phyloP scores from a whole-genome alignment of 2,329 filamentous ascomycete genomes.

The Cadophora sp. region DNA sequence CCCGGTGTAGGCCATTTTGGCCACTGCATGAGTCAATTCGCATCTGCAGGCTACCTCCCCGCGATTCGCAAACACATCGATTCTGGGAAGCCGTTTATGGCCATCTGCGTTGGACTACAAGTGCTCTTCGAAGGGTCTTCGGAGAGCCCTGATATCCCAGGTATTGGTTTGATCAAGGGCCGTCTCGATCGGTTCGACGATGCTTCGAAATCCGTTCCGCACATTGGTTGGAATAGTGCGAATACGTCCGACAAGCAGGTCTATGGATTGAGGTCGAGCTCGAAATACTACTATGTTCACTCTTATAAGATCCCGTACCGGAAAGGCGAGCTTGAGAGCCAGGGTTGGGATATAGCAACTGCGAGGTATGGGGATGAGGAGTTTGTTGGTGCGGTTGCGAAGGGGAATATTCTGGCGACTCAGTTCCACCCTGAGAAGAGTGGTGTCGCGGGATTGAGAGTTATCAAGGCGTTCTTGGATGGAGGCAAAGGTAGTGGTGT shows the following conservation, averaged over 20 bases:
- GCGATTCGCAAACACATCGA: slow-evolving; percentile 84
- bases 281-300: slow-evolving; percentile 99
- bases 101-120: slow-evolving; percentile 94
- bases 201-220: slow-evolving; percentile 85
- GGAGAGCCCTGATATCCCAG: slow-evolving; percentile 75
- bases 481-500: slow-evolving; percentile 59
- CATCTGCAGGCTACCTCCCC: slow-evolving; percentile 81
- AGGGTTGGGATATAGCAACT: slow-evolving; percentile 93
- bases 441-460: slow-evolving; percentile 83
- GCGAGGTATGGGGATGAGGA: slow-evolving; percentile 86
- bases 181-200: slow-evolving; percentile 79
- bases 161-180: slow-evolving; percentile 77
- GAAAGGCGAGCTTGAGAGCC: slow-evolving; percentile 74
- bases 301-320: slow-evolving; percentile 85
- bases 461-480: slow-evolving; percentile 86
- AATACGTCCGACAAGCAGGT: slow-evolving; percentile 67
- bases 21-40: slow-evolving; percentile 88
- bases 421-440: slow-evolving; percentile 99
- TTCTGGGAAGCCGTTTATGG: slow-evolving; percentile 96
- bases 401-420: slow-evolving; percentile 85
- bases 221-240: slow-evolving; percentile 98
- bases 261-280: slow-evolving; percentile 79
- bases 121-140: slow-evolving; percentile 86
- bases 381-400: slow-evolving; percentile 89
- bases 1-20: slow-evolving; percentile 98